Evolutionary conservation across 2,329 filamentous ascomycete genomes (phyloP).

Genomic region (Seiridium cupressi): DNA sequence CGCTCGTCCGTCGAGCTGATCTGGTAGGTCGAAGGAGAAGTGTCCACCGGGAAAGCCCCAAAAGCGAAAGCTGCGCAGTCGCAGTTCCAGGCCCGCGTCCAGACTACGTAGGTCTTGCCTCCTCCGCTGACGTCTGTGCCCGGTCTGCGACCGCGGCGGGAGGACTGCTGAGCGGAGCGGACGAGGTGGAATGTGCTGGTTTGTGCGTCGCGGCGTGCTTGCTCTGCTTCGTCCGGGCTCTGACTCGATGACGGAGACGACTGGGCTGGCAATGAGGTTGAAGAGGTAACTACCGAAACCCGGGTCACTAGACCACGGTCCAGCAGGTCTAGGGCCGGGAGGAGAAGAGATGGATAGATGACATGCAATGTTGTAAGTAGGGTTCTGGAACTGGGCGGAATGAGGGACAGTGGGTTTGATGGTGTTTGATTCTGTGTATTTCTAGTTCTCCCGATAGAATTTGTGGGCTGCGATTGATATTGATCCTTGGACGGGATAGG

Average conservation of each 20-base stretch:
- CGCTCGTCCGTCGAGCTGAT: neutral
- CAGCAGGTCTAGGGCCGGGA: slow-evolving; percentile 84
- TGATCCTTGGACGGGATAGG: slow-evolving; percentile 20
- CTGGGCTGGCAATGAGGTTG: neutral
- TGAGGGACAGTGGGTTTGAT: slow-evolving; percentile 32
- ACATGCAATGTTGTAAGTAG: slow-evolving; percentile 80
- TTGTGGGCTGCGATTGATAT: slow-evolving; percentile 13
- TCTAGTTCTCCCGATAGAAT: neutral
- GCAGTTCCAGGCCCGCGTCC: slow-evolving; percentile 79
- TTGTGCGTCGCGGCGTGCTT: slow-evolving; percentile 6
- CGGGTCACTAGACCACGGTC: slow-evolving; percentile 72
- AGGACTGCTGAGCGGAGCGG: slow-evolving; percentile 49
- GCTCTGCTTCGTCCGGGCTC: neutral
- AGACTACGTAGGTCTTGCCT: slow-evolving; percentile 63
- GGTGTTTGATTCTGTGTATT: neutral
- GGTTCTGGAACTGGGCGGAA: slow-evolving; percentile 41
- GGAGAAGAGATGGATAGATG: slow-evolving; percentile 75
- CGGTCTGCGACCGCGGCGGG: slow-evolving; percentile 25
- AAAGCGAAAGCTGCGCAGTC: slow-evolving; percentile 84
- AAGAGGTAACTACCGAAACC: slow-evolving; percentile 30
- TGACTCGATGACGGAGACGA: neutral
- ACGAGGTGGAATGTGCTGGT: slow-evolving; percentile 56
- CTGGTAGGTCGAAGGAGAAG: neutral
- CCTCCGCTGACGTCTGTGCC: slow-evolving; percentile 22
- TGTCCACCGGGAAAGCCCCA: slow-evolving; percentile 56